A percentile compares a stretch with the other conserved stretches of the same genome.
Conservation (phyloP, 495 filamentous ascomycete genomes). For the Xylaria flabelliformis region DNA sequence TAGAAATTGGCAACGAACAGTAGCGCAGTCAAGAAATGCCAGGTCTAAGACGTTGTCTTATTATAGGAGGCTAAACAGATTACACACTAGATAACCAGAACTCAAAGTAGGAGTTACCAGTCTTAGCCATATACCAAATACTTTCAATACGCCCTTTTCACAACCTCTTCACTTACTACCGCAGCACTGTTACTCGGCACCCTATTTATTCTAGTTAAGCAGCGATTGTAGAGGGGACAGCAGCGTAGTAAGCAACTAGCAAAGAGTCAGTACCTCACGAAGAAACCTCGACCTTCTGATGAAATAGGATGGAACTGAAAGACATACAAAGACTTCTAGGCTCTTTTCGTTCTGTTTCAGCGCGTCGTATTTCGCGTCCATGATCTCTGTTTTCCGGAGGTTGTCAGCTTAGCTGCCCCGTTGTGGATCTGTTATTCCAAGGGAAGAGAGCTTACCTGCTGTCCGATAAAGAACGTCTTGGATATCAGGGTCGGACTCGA, state of each 20-base stretch:
- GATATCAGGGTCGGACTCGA: constrained; percentile 8
- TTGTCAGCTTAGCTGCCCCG: neutral
- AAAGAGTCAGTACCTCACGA: neutral
- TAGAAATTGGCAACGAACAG: too few relatives aligned
- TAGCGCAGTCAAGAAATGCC: too few relatives aligned
- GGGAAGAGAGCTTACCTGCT: neutral
- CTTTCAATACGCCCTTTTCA: neutral
- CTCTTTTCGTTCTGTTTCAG: constrained; percentile 17
- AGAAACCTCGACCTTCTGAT: too few relatives aligned
- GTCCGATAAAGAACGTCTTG: constrained; percentile 10
- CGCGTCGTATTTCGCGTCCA: constrained; percentile 21
- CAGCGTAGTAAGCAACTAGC: constrained; percentile 25
- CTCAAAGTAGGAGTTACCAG: neutral
- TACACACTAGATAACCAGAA: neutral
- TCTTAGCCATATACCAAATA: neutral
- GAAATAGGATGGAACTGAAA: neutral
- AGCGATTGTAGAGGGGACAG: constrained; percentile 29
- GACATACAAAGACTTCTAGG: constrained; percentile 24
- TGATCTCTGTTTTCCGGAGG: neutral
- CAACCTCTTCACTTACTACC: neutral
- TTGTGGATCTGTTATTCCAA: neutral
- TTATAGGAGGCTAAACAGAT: neutral
- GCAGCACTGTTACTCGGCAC: neutral
- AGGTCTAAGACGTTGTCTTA: too few relatives aligned
- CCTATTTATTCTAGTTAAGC: neutral